phyloP scores from a whole-genome alignment of 495 filamentous ascomycete species.

The Penicillium alfredii region DNA sequence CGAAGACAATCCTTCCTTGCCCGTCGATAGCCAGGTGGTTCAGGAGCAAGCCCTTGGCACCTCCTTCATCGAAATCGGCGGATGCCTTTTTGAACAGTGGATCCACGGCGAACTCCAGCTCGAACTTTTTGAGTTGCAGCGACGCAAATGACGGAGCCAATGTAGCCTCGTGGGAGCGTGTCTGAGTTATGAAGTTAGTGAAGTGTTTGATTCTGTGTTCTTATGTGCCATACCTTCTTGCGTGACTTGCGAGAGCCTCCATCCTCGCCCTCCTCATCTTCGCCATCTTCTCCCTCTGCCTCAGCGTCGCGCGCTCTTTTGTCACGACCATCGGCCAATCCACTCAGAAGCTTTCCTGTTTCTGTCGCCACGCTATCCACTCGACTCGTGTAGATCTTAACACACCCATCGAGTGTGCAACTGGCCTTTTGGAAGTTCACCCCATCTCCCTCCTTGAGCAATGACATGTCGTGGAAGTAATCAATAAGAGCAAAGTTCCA shows the following conservation, averaged over 20 bases:
- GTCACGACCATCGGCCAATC: conserved; percentile 83
- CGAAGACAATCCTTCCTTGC: conserved; percentile 90
- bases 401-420: conserved; percentile 95
- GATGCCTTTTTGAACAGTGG: conserved; percentile 98
- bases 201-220: not conserved
- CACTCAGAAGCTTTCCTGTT: conserved; percentile 91
- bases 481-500: conserved; percentile 99
- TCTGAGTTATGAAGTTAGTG: conserved; percentile 31
- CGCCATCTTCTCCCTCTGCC: conserved; percentile 54
- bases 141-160: conserved; percentile 81
- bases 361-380: conserved; percentile 98
- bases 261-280: conserved; percentile 77
- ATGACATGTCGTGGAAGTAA: conserved; percentile 98
- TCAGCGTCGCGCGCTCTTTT: conserved; percentile 66
- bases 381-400: conserved; percentile 98
- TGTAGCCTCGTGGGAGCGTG: conserved; percentile 86
- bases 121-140: conserved; percentile 91
- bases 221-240: conserved; percentile 53
- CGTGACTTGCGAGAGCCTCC: conserved; percentile 68
- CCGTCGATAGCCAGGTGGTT: conserved; percentile 94
- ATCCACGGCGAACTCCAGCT: conserved; percentile 94
- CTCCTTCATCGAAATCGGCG: conserved; percentile 96
- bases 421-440: conserved; percentile 99
- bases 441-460: conserved; percentile 90
- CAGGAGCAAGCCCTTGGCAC: conserved; percentile 88